Evolutionary conservation across 2,329 filamentous ascomycete genomes (phyloP), one percentile per base, ranked within the genome.

Genomic region (Ophiostoma triangulosporum): DNA sequence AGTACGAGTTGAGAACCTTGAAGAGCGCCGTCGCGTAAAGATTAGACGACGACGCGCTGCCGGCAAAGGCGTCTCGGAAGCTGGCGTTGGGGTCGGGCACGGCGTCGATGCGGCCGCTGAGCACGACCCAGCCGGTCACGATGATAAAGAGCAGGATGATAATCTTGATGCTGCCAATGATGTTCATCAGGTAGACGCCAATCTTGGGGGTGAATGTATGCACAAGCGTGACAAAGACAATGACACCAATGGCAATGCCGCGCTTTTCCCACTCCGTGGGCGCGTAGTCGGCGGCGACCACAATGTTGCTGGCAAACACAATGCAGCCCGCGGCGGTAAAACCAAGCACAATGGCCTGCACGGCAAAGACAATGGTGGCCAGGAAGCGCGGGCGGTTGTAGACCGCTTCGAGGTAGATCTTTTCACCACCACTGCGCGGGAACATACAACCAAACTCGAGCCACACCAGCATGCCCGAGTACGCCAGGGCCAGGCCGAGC

Each of bases 331-430:
- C 56, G 1, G 58, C 57, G 5, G 58, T 58, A 22, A 60, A 58
- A 14, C 57, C 57, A 3, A 60, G 53, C 4, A 32, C 38, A 14
- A 60, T 52, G 24, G 58, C 58, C 50, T 60, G 58, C 4, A 77
- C 68, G 3, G 78, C 77, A 32, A 83, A 69, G 2, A 83, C 71
- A 57, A 76, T 78, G 0, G 77, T 80, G 1, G 78, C 73, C 1
- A 83, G 64, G 63, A 80, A 80, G 54, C 72, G 74, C 0, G 80
- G 80, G 22, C 69, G 73, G 2, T 71, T 71, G 65, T 81, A 83
- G 15, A 79, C 75, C n/a, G 75, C 70, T 60, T 83, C 80, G 48
- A 83, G 74, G 61, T 83, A 83, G 63, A 81, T 80, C 69, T 83
- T 83, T 58, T 83, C 79, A 20, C 80, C 80, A 14, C 80, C 80